Conservation (phyloP, 768 basidiomycete genomes). For the Mycena maculata region DNA sequence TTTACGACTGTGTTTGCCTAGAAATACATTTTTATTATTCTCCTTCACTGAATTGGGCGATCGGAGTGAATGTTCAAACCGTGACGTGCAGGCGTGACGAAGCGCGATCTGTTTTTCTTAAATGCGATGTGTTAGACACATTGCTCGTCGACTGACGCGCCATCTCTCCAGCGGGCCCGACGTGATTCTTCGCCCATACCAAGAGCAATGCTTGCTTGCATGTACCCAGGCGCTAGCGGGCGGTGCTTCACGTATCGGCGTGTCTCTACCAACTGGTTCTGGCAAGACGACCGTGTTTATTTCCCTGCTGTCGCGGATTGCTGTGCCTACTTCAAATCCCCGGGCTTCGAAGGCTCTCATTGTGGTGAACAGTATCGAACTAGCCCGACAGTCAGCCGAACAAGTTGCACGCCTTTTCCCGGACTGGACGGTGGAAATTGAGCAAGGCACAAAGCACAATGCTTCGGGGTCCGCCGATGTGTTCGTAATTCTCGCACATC, state of each 20-base stretch:
- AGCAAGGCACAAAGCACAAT: conserved; percentile 81
- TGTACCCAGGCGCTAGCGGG: conserved; percentile 76
- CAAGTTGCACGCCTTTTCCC: conserved; percentile 78
- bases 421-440: conserved; percentile 87
- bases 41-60: too few species aligned
- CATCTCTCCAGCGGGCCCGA: conserved; percentile 38
- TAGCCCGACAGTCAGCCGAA: conserved; percentile 86
- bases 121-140: conserved; percentile 16
- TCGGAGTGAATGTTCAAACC: too few species aligned
- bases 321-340: conserved; percentile 54
- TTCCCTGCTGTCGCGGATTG: conserved; percentile 76
- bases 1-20: conserved; percentile 21
- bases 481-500: conserved; percentile 55
- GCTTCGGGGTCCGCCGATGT: conserved; percentile 89
- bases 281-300: conserved; percentile 95
- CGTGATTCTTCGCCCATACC: conserved; percentile 83
- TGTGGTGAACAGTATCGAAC: conserved; percentile 90
- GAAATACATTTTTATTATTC: conserved; percentile 26
- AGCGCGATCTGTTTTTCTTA: neutral
- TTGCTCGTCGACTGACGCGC: neutral
- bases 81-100: neutral
- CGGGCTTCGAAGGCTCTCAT: conserved; percentile 74
- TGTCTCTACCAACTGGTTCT: conserved; percentile 87
- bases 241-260: conserved; percentile 82
- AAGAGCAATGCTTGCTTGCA: conserved; percentile 81